These are phyloP conservation scores for Lasiosphaeris hirsuta DNA, from an alignment of 495 filamentous ascomycete genomes.

Conservation along the genomic window DNA sequence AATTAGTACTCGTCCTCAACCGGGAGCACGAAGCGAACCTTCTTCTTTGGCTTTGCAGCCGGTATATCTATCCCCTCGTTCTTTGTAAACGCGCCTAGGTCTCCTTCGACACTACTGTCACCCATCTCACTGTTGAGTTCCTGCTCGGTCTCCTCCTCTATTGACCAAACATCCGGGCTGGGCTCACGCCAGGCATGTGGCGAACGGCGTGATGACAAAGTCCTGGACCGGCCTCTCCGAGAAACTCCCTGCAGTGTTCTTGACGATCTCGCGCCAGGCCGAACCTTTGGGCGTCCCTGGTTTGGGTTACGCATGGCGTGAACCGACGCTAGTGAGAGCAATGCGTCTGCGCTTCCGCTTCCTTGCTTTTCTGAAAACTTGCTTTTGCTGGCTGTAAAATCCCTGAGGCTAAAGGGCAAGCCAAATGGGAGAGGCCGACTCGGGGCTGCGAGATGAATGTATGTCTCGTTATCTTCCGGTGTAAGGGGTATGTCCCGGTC, in stretches of 20 bases:
- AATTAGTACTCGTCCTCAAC: conserved; percentile 23
- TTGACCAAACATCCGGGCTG: conserved; percentile 50
- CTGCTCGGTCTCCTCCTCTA: conserved; percentile 48
- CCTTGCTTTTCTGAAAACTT: conserved; percentile 10
- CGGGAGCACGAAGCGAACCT: conserved; percentile 48
- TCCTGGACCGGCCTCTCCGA: conserved; percentile 2
- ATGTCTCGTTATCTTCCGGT: conserved; percentile 36
- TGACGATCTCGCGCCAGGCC: not conserved
- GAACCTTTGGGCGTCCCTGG: not conserved
- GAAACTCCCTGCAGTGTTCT: not conserved
- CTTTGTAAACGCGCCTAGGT: conserved; percentile 21
- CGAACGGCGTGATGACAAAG: conserved; percentile 26
- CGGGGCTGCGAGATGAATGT: conserved; percentile 34
- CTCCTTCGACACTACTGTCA: conserved; percentile 21
- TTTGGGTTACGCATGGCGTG: conserved; percentile 5
- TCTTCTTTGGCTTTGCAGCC: conserved; percentile 49
- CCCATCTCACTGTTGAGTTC: conserved; percentile 38
- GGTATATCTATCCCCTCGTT: conserved; percentile 37
- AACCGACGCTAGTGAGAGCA: conserved; percentile 29
- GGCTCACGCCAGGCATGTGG: conserved; percentile 49
- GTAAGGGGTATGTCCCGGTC: conserved; percentile 24
- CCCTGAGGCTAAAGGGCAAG: conserved; percentile 25
- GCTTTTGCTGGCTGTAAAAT: conserved; percentile 16
- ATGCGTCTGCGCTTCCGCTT: conserved; percentile 17
- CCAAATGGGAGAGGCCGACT: conserved; percentile 18